Conservation (phyloP, 108 stramenopile genomes). For the Cyclostephanos invisitatus region DNA sequence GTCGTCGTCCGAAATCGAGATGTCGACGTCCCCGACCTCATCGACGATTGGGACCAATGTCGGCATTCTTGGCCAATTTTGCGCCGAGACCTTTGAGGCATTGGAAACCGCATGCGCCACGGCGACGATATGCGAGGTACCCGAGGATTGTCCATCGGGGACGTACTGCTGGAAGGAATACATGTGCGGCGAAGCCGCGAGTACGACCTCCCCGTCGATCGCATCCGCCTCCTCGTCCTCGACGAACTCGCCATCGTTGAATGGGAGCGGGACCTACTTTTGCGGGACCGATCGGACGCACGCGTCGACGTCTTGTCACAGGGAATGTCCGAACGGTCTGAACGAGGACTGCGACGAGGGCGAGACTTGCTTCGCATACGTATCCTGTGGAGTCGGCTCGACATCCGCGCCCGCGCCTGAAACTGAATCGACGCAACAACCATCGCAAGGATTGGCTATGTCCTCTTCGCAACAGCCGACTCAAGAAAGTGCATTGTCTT, state of each 20-base stretch:
- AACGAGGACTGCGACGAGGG: slow-evolving; percentile 24
- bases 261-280: slow-evolving; percentile 8
- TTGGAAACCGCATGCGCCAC: slow-evolving; percentile 4
- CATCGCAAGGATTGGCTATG: not conserved
- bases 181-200: not conserved
- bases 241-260: not conserved
- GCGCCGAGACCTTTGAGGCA: not conserved
- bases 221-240: not conserved
- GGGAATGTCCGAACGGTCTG: slow-evolving; percentile 28
- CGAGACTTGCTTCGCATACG: slow-evolving; percentile 26
- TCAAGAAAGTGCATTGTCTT: not conserved
- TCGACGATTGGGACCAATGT: not conserved
- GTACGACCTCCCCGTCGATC: not conserved
- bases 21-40: not conserved
- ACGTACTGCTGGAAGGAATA: slow-evolving; percentile 9
- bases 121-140: not conserved
- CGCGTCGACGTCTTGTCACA: slow-evolving; percentile 26
- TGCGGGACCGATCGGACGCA: slow-evolving; percentile 28
- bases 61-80: slow-evolving; percentile 1
- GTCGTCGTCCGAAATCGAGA: not conserved
- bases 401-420: not conserved
- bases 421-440: not conserved
- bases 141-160: slow-evolving; percentile 12
- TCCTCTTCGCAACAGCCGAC: slow-evolving; percentile 3
- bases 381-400: slow-evolving; percentile 17